Conservation (phyloP, 208 protist genomes). For the Leishmania turanica region DNA sequence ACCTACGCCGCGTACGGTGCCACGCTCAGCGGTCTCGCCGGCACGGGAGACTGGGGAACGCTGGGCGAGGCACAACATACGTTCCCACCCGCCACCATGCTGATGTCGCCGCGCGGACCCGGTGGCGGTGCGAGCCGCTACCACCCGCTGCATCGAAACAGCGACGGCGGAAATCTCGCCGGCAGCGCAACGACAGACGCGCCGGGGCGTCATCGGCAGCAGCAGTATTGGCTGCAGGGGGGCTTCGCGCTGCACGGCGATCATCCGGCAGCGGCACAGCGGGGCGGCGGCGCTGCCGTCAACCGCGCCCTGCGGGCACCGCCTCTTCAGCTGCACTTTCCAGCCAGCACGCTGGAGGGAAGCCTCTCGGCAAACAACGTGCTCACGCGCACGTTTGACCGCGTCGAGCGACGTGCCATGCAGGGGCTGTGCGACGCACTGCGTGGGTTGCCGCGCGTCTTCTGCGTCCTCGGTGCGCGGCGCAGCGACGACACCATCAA, state of each 20-base stretch:
- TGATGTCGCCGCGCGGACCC: background rate
- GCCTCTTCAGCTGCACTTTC: background rate
- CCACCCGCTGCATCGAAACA: background rate
- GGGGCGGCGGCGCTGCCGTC: background rate
- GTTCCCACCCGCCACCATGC: background rate
- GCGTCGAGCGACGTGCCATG: constrained; percentile 21
- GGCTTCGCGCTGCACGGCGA: background rate
- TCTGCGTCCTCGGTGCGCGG: background rate
- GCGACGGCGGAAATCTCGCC: background rate
- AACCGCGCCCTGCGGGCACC: background rate
- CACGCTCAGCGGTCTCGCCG: background rate
- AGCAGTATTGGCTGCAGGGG: background rate
- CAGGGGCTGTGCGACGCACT: constrained; percentile 15
- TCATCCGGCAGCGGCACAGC: background rate
- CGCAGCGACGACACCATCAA: background rate
- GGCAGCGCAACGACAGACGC: background rate
- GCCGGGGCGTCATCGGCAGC: background rate
- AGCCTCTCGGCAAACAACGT: constrained; percentile 32
- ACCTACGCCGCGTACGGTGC: background rate
- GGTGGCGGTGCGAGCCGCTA: background rate
- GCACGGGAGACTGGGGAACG: background rate
- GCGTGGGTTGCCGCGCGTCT: too few species aligned
- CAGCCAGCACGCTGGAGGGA: constrained; percentile 17
- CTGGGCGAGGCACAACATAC: background rate
- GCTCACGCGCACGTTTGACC: constrained; percentile 26